Evolutionary conservation across 1,284 basidiomycete genomes (phyloP).

Genomic region (Leccinum pallidistipes): DNA sequence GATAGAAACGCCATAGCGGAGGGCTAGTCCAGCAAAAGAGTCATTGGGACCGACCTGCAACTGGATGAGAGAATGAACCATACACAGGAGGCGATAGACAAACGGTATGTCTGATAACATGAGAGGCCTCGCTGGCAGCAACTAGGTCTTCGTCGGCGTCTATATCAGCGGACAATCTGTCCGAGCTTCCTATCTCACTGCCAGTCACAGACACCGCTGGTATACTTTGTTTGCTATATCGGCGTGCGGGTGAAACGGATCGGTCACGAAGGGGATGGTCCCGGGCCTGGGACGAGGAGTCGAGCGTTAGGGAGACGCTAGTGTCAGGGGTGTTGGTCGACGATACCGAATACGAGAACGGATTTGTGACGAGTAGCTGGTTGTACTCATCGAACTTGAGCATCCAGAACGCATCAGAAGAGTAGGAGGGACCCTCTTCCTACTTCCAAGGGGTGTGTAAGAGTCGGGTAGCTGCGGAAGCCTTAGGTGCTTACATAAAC

Average conservation of each 20-base stretch:
- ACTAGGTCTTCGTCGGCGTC: neutral
- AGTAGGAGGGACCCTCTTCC: neutral
- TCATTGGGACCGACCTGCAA: conserved; percentile 68
- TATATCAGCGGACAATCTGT: neutral
- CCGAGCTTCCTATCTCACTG: conserved; percentile 1
- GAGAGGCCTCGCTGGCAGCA: neutral
- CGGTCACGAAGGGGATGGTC: conserved; percentile 22
- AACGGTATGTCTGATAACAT: conserved; percentile 19
- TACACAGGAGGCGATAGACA: conserved; percentile 6
- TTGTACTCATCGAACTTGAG: conserved; percentile 23
- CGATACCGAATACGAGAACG: conserved; percentile 11
- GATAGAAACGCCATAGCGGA: conserved; percentile 84
- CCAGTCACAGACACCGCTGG: neutral
- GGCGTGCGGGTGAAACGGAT: conserved; percentile 11
- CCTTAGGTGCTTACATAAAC: conserved; percentile 19
- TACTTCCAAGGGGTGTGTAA: neutral
- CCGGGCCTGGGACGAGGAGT: conserved; percentile 3
- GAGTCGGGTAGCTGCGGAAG: neutral
- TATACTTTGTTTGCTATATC: neutral
- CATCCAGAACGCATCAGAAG: conserved; percentile 25
- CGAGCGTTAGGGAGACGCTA: neutral
- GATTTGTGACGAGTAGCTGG: conserved; percentile 21
- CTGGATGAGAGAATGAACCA: neutral
- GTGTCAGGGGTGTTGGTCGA: neutral
- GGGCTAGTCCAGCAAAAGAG: conserved; percentile 80